These are phyloP conservation scores for Citrullus amarus DNA, from an alignment of 306 rosid genomes.

Conservation along the genomic window DNA sequence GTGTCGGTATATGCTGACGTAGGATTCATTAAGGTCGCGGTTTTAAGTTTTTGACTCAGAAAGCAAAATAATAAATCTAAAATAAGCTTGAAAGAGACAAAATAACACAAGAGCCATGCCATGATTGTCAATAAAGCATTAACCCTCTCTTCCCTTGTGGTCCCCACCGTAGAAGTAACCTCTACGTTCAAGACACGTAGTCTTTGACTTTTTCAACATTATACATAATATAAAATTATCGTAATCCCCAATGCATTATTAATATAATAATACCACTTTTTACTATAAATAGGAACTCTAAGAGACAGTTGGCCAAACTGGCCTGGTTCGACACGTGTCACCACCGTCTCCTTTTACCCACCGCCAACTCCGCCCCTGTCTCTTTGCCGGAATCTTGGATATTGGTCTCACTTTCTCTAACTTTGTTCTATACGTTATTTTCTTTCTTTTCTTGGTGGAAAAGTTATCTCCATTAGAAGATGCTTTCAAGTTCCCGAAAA, in stretches of 20 bases:
- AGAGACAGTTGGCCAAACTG: neutral
- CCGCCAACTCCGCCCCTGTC: neutral
- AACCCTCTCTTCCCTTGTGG: constrained; percentile 10
- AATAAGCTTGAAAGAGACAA: neutral
- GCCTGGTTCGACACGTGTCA: neutral
- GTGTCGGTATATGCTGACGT: constrained; percentile 45
- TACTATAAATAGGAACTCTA: neutral
- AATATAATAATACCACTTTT: neutral
- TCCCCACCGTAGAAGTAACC: constrained; percentile 26
- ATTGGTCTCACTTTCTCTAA: neutral
- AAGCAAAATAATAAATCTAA: constrained; percentile 7
- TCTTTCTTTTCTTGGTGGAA: neutral
- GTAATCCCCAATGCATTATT: neutral
- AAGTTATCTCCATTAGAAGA: neutral
- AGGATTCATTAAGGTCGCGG: constrained; percentile 13
- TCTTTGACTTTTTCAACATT: neutral
- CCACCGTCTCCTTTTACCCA: neutral
- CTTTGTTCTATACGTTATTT: neutral
- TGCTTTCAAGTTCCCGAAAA: no score
- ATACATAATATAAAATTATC: neutral
- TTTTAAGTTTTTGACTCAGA: constrained; percentile 12
- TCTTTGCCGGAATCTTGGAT: neutral
- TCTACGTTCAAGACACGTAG: constrained; percentile 27
- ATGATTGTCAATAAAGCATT: constrained; percentile 33
- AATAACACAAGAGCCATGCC: constrained; percentile 45